These are phyloP conservation scores for Psophocarpus tetragonolobus DNA, from an alignment of 306 rosid genomes.

Conservation along the genomic window DNA sequence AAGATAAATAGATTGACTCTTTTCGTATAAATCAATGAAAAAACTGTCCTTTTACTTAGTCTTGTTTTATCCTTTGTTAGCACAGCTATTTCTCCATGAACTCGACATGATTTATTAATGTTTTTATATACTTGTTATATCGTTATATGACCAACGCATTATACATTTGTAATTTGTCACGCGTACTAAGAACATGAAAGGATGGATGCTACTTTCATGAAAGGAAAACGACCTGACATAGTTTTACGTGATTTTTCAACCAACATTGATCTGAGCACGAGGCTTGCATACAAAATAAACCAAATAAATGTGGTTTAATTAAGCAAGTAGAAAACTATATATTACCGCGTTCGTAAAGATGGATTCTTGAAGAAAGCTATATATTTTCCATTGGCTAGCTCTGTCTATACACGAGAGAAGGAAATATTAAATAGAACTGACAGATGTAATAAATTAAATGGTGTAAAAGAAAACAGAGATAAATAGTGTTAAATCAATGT, in stretches of 20 bases:
- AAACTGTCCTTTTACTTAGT: slow-evolving; percentile 24
- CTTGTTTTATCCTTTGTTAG: neutral
- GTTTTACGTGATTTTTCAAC: neutral
- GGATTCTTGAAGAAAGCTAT: no score
- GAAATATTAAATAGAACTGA: no score
- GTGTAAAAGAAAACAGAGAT: no score
- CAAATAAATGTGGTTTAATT: no score
- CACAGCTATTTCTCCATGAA: neutral
- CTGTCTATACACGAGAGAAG: no score
- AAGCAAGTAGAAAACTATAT: no score
- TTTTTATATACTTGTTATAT: neutral
- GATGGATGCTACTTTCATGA: neutral
- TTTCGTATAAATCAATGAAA: slow-evolving; percentile 37
- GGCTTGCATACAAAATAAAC: neutral
- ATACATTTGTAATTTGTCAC: no score
- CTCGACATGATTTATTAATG: neutral
- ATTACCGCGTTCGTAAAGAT: no score
- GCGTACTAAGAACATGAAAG: neutral
- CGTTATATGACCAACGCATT: neutral
- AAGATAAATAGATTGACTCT: slow-evolving; percentile 45
- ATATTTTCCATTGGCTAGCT: no score
- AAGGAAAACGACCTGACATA: neutral
- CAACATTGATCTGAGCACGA: neutral
- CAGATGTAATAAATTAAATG: no score
- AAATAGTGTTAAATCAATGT: no score